Evolutionary conservation across 306 rosid species (phyloP), one percentile per base, ranked within the genome.

Genomic region (Castanea sativa): DNA sequence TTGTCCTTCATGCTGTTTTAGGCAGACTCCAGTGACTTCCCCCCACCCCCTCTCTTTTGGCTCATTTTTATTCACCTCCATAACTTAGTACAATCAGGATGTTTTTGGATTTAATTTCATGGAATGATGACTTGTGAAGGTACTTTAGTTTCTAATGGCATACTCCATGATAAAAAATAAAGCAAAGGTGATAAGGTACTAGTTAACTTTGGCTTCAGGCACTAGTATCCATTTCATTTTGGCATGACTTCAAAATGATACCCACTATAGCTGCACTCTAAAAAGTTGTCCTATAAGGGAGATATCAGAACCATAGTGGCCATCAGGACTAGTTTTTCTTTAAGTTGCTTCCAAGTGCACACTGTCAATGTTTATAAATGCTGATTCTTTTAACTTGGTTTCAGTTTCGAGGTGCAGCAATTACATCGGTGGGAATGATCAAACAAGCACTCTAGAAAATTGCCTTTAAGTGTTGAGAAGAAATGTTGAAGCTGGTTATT

Each of bases 321-420:
- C n/a, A 5, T 63, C 8, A 41, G 72, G 38, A 61, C 15, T 49
- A 0, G 52, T 76, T 76, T 49, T 14, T 76, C 25, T 61, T 68
- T 5, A 13, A n/a, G 55, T 38, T 84, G 13, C 56, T 32, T 29
- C 45, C 15, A 19, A 32, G 23, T 71, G 29, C 15, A 43, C 1
- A 32, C 1, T 51, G 32, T 21, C 61, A 51, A 55, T 11, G 13
- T 72, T 74, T 56, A 45, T 73, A 52, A 71, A 72, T 77, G 60
- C 29, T 85, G 58, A 61, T 79, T 60, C 41, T 67, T 32, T 29
- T 33, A n/a, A 18, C 61, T 69, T 57, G 41, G 71, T 77, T 86
- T 75, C 92, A 93, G 98, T 89, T 89, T 84, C 85, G 87, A 74
- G 98, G 98, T 73, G 85, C 84, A 9, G 97, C 87, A 7, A 80